These are phyloP conservation scores for Tylopilus vinaceipallidus DNA, from an alignment of 768 basidiomycete species.

Conservation along the genomic window DNA sequence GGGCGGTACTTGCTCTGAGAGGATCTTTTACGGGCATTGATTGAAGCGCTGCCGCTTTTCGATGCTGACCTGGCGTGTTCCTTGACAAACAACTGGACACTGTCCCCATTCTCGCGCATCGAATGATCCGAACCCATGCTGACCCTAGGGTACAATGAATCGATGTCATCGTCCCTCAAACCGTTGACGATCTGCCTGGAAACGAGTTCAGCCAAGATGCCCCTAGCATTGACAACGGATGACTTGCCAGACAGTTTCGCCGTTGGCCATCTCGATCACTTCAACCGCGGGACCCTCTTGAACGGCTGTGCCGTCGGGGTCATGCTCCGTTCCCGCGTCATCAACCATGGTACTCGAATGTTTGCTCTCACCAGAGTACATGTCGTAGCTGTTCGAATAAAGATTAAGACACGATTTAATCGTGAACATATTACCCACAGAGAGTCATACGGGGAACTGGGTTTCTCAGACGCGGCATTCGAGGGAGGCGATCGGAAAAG, in stretches of 20 bases:
- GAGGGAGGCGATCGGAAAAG: constrained; percentile 41
- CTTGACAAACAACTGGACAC: constrained; percentile 72
- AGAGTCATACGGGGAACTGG: constrained; percentile 72
- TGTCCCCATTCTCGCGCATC: constrained; percentile 42
- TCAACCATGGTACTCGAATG: constrained; percentile 34
- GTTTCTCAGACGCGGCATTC: constrained; percentile 54
- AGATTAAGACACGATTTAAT: constrained; percentile 15
- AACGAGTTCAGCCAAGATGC: neutral
- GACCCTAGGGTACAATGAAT: constrained; percentile 63
- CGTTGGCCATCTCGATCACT: constrained; percentile 81
- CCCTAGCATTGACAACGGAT: neutral
- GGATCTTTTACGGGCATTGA: constrained; percentile 59
- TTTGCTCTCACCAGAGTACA: constrained; percentile 66
- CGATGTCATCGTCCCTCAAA: constrained; percentile 72
- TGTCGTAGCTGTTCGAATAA: constrained; percentile 61
- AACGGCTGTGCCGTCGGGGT: constrained; percentile 26
- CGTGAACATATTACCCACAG: constrained; percentile 50
- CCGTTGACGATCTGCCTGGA: constrained; percentile 78
- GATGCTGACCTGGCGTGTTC: constrained; percentile 69
- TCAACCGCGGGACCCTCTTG: constrained; percentile 65
- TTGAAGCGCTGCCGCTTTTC: constrained; percentile 58
- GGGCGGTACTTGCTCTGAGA: constrained; percentile 59
- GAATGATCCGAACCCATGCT: constrained; percentile 80
- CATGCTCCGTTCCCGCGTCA: constrained; percentile 30
- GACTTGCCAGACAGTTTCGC: constrained; percentile 80